Evolutionary conservation across 768 basidiomycete genomes (phyloP), one percentile per base, ranked within the genome.

Genomic region (Phlebiopsis gigantea): DNA sequence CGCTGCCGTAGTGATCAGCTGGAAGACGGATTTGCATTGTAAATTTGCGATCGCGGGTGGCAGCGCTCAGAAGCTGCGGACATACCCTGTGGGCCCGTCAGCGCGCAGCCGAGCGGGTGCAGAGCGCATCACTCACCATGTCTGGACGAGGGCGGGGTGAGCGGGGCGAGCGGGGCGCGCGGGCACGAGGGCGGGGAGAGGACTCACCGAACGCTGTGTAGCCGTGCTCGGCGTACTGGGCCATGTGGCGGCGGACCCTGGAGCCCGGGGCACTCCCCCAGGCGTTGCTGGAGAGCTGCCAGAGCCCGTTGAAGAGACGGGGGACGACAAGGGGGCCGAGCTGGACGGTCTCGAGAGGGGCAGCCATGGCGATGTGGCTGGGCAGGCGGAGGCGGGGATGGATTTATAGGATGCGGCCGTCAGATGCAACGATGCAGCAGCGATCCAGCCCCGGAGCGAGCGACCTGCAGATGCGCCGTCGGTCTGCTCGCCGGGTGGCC

Each of bases 1-100:
- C 82, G 63, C 84, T 82, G 15, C 90, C 90, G 74, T 93, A 93
- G 71, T 93, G 91, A 73, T 93, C 90, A 63, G 90, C 90, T 89
- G 56, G 47, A 30, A 34, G 26, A 19, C 17, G 5, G 45, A 24
- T 14, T 15, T 7, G 22, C 34, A 39, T 51, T 44, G 48, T 53
- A 43, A 29, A 50, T 30, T 34, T 21, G 48, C 34, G 22, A 19
- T 8, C 34, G 34, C 30, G 50, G 19, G 19, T 9, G 34, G 19
- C 30, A 6, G 34, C 34, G 34, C 34, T 39, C 34, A 9, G 26
- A 25, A 44, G 47, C 41, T 15, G 26, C 25, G 34, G 24, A 30
- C 52, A 41, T 52, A 56, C 44, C 55, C 54, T 44, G 21, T 44
- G 21, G 17, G 50, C 42, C 45, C 41, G 47, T 42, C 48, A 51